phyloP scores from a whole-genome alignment of 306 rosid species.

The Gastrolobium villosum region DNA sequence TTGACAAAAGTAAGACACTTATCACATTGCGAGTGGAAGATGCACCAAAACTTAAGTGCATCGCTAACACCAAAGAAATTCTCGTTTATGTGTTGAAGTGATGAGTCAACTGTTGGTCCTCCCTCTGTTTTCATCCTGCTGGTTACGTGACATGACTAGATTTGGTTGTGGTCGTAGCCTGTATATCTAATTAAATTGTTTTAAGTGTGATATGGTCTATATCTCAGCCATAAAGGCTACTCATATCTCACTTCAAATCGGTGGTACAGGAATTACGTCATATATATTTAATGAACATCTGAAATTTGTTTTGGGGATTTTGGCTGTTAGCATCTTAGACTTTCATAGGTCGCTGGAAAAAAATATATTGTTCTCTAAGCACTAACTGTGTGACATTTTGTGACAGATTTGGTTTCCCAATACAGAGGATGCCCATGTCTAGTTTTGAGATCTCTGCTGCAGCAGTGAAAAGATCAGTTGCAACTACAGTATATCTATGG shows the following conservation, averaged over 20 bases:
- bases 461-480: conserved; percentile 54
- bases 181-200: conserved; percentile 31
- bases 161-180: conserved; percentile 3
- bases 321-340: conserved; percentile 34
- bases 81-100: not conserved
- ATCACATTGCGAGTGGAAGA: too few relatives aligned
- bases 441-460: conserved; percentile 66
- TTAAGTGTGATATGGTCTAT: conserved; percentile 37
- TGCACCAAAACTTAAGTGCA: too few relatives aligned
- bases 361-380: conserved; percentile 26
- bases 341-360: conserved; percentile 25
- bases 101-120: conserved; percentile 20
- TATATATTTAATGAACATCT: conserved; percentile 24
- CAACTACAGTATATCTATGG: conserved; percentile 65
- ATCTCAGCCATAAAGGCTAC: conserved; percentile 34
- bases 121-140: conserved; percentile 19
- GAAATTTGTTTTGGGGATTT: conserved; percentile 32
- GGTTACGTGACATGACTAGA: conserved; percentile 36
- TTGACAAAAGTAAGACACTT: too few relatives aligned
- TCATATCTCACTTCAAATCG: conserved; percentile 36
- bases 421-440: conserved; percentile 57
- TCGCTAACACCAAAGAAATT: too few relatives aligned
- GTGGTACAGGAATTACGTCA: conserved; percentile 20
- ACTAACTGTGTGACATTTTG: conserved; percentile 46
- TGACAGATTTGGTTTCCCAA: conserved; percentile 63